A percentile compares a stretch with the other conserved stretches of the same genome.
Conservation (phyloP, 2,329 filamentous ascomycete species). For the Fusarium setosum region DNA sequence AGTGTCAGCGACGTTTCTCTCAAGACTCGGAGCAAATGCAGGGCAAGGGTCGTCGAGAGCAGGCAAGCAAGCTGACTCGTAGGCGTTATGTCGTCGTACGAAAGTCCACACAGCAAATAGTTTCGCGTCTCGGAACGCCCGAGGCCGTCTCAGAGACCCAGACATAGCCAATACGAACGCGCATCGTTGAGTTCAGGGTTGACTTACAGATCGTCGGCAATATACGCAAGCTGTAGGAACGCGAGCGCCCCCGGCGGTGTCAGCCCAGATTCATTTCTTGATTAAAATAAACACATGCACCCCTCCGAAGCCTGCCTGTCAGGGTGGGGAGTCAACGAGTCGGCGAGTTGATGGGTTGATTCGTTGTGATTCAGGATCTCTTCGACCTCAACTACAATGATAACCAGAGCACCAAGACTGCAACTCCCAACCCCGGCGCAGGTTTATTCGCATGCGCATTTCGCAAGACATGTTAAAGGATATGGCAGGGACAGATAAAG, state of each 20-base stretch:
- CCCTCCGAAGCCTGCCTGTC: conserved; percentile 10
- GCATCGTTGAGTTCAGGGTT: conserved; percentile 45
- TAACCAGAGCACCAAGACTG: conserved; percentile 15
- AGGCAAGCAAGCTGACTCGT: conserved; percentile 17
- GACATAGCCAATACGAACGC: conserved; percentile 34
- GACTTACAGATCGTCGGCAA: conserved; percentile 89
- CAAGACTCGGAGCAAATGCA: conserved; percentile 26
- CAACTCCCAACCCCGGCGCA: conserved; percentile 13
- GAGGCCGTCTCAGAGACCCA: conserved; percentile 18
- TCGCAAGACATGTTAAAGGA: neutral
- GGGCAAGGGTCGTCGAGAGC: conserved; percentile 19
- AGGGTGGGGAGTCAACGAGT: conserved; percentile 19
- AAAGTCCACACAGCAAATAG: conserved; percentile 25
- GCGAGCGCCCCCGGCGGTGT: conserved; percentile 46
- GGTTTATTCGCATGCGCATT: conserved; percentile 7
- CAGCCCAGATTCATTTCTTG: conserved; percentile 45
- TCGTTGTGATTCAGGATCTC: conserved; percentile 20
- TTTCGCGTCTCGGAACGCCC: conserved; percentile 26
- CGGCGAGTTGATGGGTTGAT: conserved; percentile 18
- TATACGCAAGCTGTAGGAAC: conserved; percentile 79
- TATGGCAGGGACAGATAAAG: neutral
- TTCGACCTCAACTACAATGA: conserved; percentile 25
- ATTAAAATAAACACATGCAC: conserved; percentile 23
- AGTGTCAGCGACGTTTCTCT: conserved; percentile 41
- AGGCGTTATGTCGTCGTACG: conserved; percentile 31